Evolutionary conservation across 2,329 filamentous ascomycete species (phyloP).

Genomic region (Colletotrichum sp.): DNA sequence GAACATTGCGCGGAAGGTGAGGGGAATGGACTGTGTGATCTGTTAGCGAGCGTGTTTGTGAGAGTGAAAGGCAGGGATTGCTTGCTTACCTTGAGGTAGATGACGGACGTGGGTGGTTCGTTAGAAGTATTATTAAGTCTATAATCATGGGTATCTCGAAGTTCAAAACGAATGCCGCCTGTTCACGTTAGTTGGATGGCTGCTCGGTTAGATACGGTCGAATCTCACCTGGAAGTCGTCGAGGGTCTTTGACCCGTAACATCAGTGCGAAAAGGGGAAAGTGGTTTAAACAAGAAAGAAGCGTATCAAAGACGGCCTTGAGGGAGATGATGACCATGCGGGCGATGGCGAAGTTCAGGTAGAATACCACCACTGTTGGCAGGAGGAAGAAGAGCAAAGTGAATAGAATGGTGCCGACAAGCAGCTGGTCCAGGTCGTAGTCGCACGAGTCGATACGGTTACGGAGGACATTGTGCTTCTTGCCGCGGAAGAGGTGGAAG

Average conservation of each 20-base stretch:
- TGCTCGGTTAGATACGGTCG: not conserved
- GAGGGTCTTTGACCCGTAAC: slow-evolving; percentile 91
- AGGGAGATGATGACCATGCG: slow-evolving; percentile 94
- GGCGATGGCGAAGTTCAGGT: slow-evolving; percentile 92
- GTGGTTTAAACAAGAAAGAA: slow-evolving; percentile 93
- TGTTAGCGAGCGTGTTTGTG: not conserved
- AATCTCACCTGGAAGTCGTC: slow-evolving; percentile 76
- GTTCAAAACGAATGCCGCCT: slow-evolving; percentile 88
- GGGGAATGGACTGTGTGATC: slow-evolving; percentile 73
- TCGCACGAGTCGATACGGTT: slow-evolving; percentile 99
- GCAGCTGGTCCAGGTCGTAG: slow-evolving; percentile 95
- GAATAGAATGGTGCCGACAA: slow-evolving; percentile 95
- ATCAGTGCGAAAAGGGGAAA: slow-evolving; percentile 97
- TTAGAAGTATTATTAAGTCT: slow-evolving; percentile 45
- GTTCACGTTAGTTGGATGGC: slow-evolving; percentile 51
- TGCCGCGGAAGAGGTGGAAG: slow-evolving; percentile 98
- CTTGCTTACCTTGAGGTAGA: slow-evolving; percentile 78
- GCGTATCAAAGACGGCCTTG: slow-evolving; percentile 89
- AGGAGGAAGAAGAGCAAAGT: slow-evolving; percentile 93
- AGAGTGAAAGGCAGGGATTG: not conserved
- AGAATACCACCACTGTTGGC: slow-evolving; percentile 95
- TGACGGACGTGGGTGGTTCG: slow-evolving; percentile 75
- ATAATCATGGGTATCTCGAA: slow-evolving; percentile 72
- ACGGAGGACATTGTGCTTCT: slow-evolving; percentile 95
- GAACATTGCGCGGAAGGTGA: slow-evolving; percentile 93